These are phyloP conservation scores for Umbelopsis sp. DNA, from an alignment of 371 early-diverging fungal genomes.

Conservation along the genomic window DNA sequence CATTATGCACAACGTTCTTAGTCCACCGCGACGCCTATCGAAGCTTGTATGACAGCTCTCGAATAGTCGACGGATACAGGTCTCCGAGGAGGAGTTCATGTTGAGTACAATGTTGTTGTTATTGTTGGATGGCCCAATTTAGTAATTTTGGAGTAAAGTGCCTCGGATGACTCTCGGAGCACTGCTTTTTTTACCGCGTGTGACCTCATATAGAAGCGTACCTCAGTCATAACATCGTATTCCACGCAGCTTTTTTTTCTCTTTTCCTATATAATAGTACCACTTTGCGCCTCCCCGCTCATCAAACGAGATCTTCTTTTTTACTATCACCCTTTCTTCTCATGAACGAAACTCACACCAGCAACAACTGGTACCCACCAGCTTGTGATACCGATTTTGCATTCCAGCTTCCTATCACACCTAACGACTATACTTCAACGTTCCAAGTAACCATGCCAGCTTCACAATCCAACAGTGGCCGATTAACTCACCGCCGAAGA, in stretches of 20 bases:
- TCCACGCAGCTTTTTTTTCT: neutral
- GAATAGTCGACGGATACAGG: neutral
- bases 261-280: slow-evolving; percentile 4
- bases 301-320: neutral
- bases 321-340: neutral
- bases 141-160: slow-evolving; percentile 16
- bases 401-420: slow-evolving; percentile 8
- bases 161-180: slow-evolving; percentile 19
- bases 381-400: slow-evolving; percentile 9
- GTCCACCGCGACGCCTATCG: neutral
- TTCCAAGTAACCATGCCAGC: slow-evolving; percentile 6
- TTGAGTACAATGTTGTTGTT: slow-evolving; percentile 14
- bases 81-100: slow-evolving; percentile 16
- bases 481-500: neutral
- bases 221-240: neutral
- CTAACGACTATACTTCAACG: slow-evolving; percentile 5
- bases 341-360: slow-evolving; percentile 7
- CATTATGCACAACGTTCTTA: neutral
- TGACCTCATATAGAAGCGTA: slow-evolving; percentile 7
- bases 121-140: slow-evolving; percentile 6
- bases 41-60: neutral
- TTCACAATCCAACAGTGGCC: neutral
- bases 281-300: neutral
- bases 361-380: slow-evolving; percentile 8
- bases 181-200: slow-evolving; percentile 3